These are phyloP conservation scores for Trichosanthes cucumerina DNA, from an alignment of 306 rosid species.

Conservation along the genomic window DNA sequence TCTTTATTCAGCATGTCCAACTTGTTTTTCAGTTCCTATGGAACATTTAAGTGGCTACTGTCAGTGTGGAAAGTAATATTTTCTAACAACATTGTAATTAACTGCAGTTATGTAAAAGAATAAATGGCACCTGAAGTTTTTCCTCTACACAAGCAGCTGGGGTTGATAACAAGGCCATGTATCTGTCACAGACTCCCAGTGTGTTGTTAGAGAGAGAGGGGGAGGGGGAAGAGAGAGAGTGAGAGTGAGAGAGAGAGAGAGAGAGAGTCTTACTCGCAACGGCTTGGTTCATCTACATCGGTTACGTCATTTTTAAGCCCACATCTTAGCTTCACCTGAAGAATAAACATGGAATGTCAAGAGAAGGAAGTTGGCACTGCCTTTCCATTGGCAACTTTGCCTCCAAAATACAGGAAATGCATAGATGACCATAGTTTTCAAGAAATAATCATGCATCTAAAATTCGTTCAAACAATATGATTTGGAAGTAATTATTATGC, in stretches of 20 bases:
- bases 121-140: slow-evolving; percentile 57
- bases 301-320: slow-evolving; percentile 78
- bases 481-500: neutral
- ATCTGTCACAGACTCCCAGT: slow-evolving; percentile 38
- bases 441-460: neutral
- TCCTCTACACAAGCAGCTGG: slow-evolving; percentile 74
- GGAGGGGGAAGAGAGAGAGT: neutral
- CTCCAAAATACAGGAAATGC: neutral
- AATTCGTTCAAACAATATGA: neutral
- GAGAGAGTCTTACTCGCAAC: slow-evolving; percentile 74
- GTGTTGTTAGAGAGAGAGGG: slow-evolving; percentile 11
- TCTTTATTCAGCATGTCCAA: slow-evolving; percentile 57
- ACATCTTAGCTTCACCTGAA: slow-evolving; percentile 77
- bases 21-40: slow-evolving; percentile 75
- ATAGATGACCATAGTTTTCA: neutral
- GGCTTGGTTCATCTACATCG: slow-evolving; percentile 95
- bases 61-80: neutral
- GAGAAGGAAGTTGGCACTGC: neutral
- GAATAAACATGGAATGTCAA: slow-evolving; percentile 18
- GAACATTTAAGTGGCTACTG: slow-evolving; percentile 1
- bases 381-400: neutral
- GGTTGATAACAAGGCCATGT: slow-evolving; percentile 72
- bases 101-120: neutral
- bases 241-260: neutral
- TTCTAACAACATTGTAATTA: neutral